Percentiles rank a stretch among this genome's conserved stretches.
Evolutionary conservation across 2,329 filamentous ascomycete genomes (phyloP).

Genomic region (Penicillium sp.): DNA sequence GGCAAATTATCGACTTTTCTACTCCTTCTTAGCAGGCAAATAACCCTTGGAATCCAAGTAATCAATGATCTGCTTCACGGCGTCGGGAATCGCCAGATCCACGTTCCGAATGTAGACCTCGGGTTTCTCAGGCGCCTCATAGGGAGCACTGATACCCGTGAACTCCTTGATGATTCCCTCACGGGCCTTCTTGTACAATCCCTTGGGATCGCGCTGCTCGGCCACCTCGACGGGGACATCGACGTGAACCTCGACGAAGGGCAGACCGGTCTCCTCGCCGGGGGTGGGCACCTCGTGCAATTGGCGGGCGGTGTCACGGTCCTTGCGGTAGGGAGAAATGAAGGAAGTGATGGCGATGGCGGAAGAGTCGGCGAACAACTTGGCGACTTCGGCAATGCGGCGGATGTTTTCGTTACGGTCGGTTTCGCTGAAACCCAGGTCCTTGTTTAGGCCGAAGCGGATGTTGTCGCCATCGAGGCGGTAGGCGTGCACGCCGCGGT

Average conservation of each 20-base stretch:
- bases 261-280: slow-evolving; percentile 58
- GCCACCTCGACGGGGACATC: slow-evolving; percentile 88
- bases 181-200: slow-evolving; percentile 93
- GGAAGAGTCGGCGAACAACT: slow-evolving; percentile 87
- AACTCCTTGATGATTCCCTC: slow-evolving; percentile 95
- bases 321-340: slow-evolving; percentile 88
- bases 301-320: slow-evolving; percentile 73
- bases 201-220: slow-evolving; percentile 94
- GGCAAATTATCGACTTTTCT: slow-evolving; percentile 3
- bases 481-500: slow-evolving; percentile 76
- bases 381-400: slow-evolving; percentile 91
- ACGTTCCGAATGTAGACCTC: slow-evolving; percentile 85
- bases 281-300: slow-evolving; percentile 63
- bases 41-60: slow-evolving; percentile 69
- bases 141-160: slow-evolving; percentile 89
- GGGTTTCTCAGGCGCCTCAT: slow-evolving; percentile 78
- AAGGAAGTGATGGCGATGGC: slow-evolving; percentile 90
- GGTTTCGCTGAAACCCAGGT: slow-evolving; percentile 86
- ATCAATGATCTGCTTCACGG: slow-evolving; percentile 73
- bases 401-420: slow-evolving; percentile 98
- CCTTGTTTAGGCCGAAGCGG: slow-evolving; percentile 95
- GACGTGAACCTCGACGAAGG: slow-evolving; percentile 90
- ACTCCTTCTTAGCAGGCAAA: slow-evolving; percentile 39
- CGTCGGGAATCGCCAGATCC: slow-evolving; percentile 79
- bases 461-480: slow-evolving; percentile 97